Evolutionary conservation across 2,329 filamentous ascomycete species (phyloP).

Genomic region (Venturia carpophila): DNA sequence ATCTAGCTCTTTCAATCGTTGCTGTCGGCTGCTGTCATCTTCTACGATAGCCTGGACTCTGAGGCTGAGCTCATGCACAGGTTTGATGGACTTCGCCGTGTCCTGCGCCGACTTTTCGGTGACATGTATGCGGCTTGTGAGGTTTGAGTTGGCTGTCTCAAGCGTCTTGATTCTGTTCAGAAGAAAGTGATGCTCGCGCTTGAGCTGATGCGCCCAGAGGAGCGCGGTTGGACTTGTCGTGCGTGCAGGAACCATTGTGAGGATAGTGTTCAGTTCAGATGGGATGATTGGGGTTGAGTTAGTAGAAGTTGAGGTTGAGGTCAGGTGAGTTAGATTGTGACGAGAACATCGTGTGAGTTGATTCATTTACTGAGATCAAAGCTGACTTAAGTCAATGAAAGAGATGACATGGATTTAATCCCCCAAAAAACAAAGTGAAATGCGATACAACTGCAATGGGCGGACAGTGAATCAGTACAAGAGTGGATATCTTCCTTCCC

Average conservation of each 20-base stretch:
- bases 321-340: neutral
- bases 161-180: conserved; percentile 30
- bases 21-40: neutral
- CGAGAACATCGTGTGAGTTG: neutral
- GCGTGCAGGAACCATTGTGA: conserved; percentile 16
- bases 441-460: neutral
- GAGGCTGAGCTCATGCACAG: neutral
- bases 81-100: neutral
- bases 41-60: conserved; percentile 1
- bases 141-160: conserved; percentile 22
- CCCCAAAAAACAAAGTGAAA: neutral
- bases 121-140: neutral
- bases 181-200: conserved; percentile 31
- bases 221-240: conserved; percentile 24
- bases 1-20: neutral
- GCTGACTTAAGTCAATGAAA: neutral
- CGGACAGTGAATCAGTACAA: neutral
- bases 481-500: neutral
- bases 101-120: neutral
- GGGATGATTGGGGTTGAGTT: neutral
- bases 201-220: conserved; percentile 36
- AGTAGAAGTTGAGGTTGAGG: neutral
- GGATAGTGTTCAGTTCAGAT: neutral
- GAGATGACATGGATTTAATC: neutral
- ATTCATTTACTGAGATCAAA: neutral